Evolutionary conservation across 768 basidiomycete genomes (phyloP), one percentile per base, ranked within the genome.

Genomic region (Psilocybe subaeruginosa): DNA sequence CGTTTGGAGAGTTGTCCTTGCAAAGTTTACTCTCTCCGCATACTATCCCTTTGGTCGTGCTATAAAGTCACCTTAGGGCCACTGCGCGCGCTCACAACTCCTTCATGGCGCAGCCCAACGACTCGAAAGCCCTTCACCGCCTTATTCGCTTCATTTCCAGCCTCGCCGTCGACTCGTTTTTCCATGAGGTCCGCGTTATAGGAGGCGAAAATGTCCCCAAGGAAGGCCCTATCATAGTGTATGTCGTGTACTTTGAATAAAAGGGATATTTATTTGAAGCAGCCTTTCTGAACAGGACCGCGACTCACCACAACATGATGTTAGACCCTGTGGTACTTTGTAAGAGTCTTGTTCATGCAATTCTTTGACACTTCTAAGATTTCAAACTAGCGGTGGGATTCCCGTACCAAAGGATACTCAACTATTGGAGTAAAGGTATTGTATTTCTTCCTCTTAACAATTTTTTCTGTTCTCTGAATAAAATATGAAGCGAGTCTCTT

Each of bases 161-260:
- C 33, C 85, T 87, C 76, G 90, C 93, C 2, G 83, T 93, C 9
- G 81, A 85, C 72, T 90, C 92, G 4, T 98, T 98, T 81, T 98
- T 97, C 81, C 86, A 85, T 0, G 90, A 94, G 73, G 84, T 97
- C 51, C 89, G 87, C 68, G 86, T 97, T 60, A 84, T 97, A 62
- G 94, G 93, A 52, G 87, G 83, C 45, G 94, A 97, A 74, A 90
- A 96, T 72, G 93, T 98, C 12, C 95, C 97, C 3, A 75, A 72
- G 68, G 82, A 90, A 62, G 95, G 95, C 0, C 95, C 95, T n/a
- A 87, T 97, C 67, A 92, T 99, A 66, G 89, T 96, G 93, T 96
- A 78, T 73, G 90, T 85, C 17, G 17, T 58, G 56, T 48, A 51
- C 31, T 46, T 45, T 19, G 46, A 62, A 50, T 14, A 35, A 35